A percentile compares a stretch with the other conserved stretches of the same genome.
phyloP scores from a whole-genome alignment of 176 grass and related monocot genomes.

The Microstegium vimineum region DNA sequence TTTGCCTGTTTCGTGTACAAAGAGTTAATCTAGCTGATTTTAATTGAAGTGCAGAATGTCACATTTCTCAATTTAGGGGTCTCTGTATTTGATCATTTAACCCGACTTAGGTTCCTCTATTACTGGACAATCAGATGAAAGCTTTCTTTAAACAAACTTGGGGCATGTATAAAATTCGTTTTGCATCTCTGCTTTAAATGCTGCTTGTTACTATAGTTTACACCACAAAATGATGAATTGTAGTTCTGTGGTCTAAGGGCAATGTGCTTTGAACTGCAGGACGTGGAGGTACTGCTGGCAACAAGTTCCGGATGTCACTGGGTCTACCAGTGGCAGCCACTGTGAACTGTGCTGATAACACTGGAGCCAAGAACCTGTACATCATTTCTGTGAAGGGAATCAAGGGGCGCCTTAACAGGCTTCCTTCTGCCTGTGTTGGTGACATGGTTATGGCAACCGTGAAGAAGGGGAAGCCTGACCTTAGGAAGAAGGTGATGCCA shows the following conservation, averaged over 20 bases:
- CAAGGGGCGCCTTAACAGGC: conserved; percentile 68
- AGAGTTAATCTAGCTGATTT: neutral
- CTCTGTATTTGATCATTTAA: neutral
- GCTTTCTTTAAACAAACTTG: neutral
- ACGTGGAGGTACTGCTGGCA: conserved; percentile 77
- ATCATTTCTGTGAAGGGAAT: conserved; percentile 88
- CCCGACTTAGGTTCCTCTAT: neutral
- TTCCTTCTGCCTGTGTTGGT: conserved; percentile 81
- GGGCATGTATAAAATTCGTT: neutral
- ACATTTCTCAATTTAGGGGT: neutral
- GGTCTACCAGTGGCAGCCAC: conserved; percentile 87
- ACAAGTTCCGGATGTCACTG: conserved; percentile 96
- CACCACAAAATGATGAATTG: neutral
- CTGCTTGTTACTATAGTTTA: neutral
- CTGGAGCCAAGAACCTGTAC: conserved; percentile 77
- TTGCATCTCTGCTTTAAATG: neutral
- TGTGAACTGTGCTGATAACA: conserved; percentile 85
- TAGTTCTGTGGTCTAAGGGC: neutral
- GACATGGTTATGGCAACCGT: conserved; percentile 99
- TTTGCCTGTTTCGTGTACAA: neutral
- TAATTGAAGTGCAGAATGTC: neutral
- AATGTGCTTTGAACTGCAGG: conserved; percentile 33
- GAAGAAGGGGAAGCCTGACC: conserved; percentile 95
- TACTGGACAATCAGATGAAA: neutral
- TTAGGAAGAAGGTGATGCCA: conserved; percentile 98